Base-by-base conservation (phyloP, 805 yeast genomes). In the Tetrapisispora taiwanensis region DNA sequence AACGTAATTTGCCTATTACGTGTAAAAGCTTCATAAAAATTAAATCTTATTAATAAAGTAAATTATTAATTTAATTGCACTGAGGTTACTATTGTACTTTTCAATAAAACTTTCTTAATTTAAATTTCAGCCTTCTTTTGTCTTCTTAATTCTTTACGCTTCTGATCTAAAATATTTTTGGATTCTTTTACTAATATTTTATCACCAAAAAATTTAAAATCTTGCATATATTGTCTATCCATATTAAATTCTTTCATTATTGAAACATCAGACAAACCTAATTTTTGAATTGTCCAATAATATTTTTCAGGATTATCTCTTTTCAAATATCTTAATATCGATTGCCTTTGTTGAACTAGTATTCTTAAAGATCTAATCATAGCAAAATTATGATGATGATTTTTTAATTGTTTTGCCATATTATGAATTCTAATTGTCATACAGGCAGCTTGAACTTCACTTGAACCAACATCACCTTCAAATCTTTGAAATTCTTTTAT, bases 401-500 rank as follows among this genome's bases (percentile, higher is more conserved):
- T 71, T 53, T 74, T 72, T 45, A 84, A 73, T 58, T 89, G 96
- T 36, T 76, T 74, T 69, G 85, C 85, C 49, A 85, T 70, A 51
- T 76, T 79, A 52, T 82, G 84, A 53, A 92, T 86, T 56, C 77
- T 76, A 40, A 86, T 81, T 0, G 97, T 87, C 68, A 81, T 68
- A 24, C 85, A 74, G 2, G 97, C 97, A 2, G 97, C 96, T 65
- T 89, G 97, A 22, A 89, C 96, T 66, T 90, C 97, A 43, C 95
- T 79, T 1, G 95, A 85, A 3, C 95, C 97, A 1, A 96, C 85
- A 62, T 92, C 97, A 43, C 95, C 95, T 38, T 80, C 87, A 50
- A 74, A 72, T 56, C 95, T 73, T 53, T 78, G 79, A 63, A 90
- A 89, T 66, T 90, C 97, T 53, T 74, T 67, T 41, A 78, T 72